phyloP scores from a whole-genome alignment of 208 protist genomes.

The Naegleria lovaniensis region DNA sequence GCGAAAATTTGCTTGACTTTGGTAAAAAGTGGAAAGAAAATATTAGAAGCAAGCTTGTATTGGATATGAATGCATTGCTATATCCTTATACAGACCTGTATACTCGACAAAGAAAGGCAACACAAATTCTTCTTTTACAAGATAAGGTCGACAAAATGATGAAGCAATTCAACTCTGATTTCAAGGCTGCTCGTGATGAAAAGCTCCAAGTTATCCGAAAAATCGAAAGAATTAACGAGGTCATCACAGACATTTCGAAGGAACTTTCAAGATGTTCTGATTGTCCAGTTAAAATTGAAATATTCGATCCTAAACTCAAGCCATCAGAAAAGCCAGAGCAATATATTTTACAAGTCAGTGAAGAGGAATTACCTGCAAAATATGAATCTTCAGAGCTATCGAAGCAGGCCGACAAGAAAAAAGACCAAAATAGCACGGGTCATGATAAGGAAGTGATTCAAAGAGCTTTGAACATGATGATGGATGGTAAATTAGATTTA shows the following conservation, averaged over 20 bases:
- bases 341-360: neutral
- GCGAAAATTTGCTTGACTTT: neutral
- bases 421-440: neutral
- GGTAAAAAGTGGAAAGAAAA: neutral
- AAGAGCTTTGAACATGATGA: slow-evolving; percentile 69
- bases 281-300: too few relatives aligned
- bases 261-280: neutral
- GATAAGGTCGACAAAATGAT: neutral
- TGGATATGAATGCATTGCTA: neutral
- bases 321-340: neutral
- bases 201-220: neutral
- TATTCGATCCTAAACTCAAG: neutral
- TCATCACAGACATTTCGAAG: neutral
- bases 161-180: neutral
- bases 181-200: neutral
- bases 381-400: neutral
- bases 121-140: slow-evolving; percentile 1
- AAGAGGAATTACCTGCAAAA: neutral
- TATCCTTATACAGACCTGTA: neutral
- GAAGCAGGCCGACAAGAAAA: neutral
- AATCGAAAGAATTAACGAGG: slow-evolving; percentile 12
- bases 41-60: neutral
- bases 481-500: slow-evolving; percentile 73
- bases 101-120: neutral
- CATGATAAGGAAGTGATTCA: slow-evolving; percentile 44